A percentile compares a stretch with the other conserved stretches of the same genome.
Conservation (phyloP, 805 yeast species). For the Blastobotrys americana region DNA sequence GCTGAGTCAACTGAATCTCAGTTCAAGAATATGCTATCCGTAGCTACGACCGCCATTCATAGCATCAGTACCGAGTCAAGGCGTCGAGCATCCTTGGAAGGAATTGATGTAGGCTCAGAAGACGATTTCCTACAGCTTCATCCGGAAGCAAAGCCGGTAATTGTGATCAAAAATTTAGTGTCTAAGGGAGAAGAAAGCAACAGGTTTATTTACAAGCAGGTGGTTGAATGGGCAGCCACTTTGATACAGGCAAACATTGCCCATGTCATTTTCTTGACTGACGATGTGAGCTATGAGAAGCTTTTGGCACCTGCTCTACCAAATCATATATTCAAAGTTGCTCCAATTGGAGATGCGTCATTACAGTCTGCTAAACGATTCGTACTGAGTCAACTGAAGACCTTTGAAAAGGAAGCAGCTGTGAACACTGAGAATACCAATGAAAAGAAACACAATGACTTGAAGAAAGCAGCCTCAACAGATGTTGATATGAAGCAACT, state of each 20-base stretch:
- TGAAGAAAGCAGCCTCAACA: conserved; percentile 8
- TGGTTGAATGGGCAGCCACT: conserved; percentile 86
- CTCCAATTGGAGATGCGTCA: conserved; percentile 76
- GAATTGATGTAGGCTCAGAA: conserved; percentile 41
- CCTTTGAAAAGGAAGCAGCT: conserved; percentile 34
- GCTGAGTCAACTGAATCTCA: conserved; percentile 78
- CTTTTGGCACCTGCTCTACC: conserved; percentile 68
- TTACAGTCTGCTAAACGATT: conserved; percentile 60
- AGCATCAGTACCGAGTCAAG: conserved; percentile 38
- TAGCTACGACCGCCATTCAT: conserved; percentile 67
- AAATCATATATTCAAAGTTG: conserved; percentile 72
- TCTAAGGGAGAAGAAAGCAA: conserved; percentile 45
- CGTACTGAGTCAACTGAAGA: conserved; percentile 16
- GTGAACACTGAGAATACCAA: neutral
- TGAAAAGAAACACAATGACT: conserved; percentile 22
- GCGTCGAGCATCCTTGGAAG: conserved; percentile 18
- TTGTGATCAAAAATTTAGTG: conserved; percentile 70
- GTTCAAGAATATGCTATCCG: conserved; percentile 68
- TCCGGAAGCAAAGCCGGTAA: conserved; percentile 78
- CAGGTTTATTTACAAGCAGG: conserved; percentile 59
- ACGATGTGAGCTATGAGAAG: conserved; percentile 72
- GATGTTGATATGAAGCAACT: conserved; percentile 32
- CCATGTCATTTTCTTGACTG: conserved; percentile 81
- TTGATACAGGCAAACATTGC: conserved; percentile 73
- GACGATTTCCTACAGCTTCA: conserved; percentile 79